phyloP scores from a whole-genome alignment of 78 protist species.

The Speleostelium caveatum region DNA sequence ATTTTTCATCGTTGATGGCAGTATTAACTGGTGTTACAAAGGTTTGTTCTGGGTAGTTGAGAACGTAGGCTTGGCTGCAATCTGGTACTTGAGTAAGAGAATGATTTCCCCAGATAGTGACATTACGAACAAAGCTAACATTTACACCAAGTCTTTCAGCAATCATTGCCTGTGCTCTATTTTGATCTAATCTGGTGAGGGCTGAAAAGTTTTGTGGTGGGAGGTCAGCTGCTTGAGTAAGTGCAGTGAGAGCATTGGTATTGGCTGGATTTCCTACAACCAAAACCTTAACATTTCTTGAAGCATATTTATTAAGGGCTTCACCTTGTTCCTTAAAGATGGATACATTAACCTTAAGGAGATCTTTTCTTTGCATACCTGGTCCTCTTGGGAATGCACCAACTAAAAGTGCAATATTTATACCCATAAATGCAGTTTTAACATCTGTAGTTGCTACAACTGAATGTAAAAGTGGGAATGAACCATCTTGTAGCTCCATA shows the following conservation, averaged over 20 bases:
- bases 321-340: constrained; percentile 95
- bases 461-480: constrained; percentile 43
- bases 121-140: constrained; percentile 77
- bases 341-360: constrained; percentile 85
- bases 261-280: constrained; percentile 99
- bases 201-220: constrained; percentile 93
- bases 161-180: constrained; percentile 87
- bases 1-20: constrained; percentile 74
- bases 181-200: constrained; percentile 96
- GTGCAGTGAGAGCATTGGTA: constrained; percentile 93
- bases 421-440: constrained; percentile 68
- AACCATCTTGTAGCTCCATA: constrained; percentile 77
- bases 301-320: constrained; percentile 85
- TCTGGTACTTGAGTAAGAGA: constrained; percentile 89
- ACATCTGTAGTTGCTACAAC: constrained; percentile 80
- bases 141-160: constrained; percentile 72
- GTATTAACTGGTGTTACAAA: constrained; percentile 48
- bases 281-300: constrained; percentile 79
- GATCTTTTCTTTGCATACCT: constrained; percentile 97
- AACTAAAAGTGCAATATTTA: constrained; percentile 85
- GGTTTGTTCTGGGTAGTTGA: constrained; percentile 38
- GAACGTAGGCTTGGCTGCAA: constrained; percentile 61
- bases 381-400: constrained; percentile 97
- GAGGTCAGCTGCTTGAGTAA: constrained; percentile 83
- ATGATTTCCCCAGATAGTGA: constrained; percentile 98